Evolutionary conservation across 495 filamentous ascomycete genomes (phyloP), one percentile per base, ranked within the genome.

Genomic region (Talaromyces wortmannii): DNA sequence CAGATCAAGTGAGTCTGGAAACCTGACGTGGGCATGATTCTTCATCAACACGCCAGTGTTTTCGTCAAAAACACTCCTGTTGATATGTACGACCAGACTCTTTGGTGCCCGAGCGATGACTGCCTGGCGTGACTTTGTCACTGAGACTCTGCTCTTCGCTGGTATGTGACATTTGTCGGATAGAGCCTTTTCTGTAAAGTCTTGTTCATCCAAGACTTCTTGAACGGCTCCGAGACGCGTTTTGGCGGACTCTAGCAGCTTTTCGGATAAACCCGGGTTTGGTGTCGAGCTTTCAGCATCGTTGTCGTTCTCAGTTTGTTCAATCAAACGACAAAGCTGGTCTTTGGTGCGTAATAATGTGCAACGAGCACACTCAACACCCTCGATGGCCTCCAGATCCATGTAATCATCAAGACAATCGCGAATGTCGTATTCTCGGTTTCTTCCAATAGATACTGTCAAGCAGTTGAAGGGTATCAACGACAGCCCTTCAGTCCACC

Each of bases 391-490:
- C 62, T 97, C 95, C 23, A 97, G 72, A 13, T 82, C 78, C 52
- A 91, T 95, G 64, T 90, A 96, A 49, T 90, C 83, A 62, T 91
- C 86, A 32, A 99, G 72, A 60, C 90, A 90, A 45, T 92, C 85
- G 49, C 81, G 78, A 0, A 99, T 63, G 58, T 87, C 79, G 58
- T 87, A 86, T 50, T 75, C 67, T 42, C 59, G 68, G 13, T 73
- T 73, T 33, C 64, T 61, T 6, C 83, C 87, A 0, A 97, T 79
- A 36, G 83, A 87, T 0, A 99, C 81, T 6, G 95, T 97, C 51
- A 99, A 71, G 65, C 90, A 96, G 60, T 95, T 96, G 76, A 97
- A 97, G 0, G 91, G 90, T 43, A 90, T 92, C 61, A 97, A 78
- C 10, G 85, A 87, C 32, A 97, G 76, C 2, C 90, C 90, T 60